Conservation (phyloP, 2,329 filamentous ascomycete genomes). For the Ceratocystis cubensis region DNA sequence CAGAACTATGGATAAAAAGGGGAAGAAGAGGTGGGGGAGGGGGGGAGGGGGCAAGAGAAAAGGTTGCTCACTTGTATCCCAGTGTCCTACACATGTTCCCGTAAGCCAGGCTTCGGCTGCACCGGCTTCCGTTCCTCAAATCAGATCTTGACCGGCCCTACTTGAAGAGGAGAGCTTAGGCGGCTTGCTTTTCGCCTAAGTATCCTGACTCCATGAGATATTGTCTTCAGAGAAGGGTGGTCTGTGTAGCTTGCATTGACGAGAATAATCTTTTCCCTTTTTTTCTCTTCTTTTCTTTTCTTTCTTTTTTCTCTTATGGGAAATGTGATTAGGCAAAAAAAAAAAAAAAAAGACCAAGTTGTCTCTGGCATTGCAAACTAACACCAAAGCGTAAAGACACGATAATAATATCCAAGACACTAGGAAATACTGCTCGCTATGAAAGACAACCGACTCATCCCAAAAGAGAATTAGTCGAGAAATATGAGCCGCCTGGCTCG, state of each 20-base stretch:
- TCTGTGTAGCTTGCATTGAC: not conserved
- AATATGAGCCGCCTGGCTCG: not conserved
- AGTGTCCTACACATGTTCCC: slow-evolving; percentile 2
- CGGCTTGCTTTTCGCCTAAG: slow-evolving; percentile 4
- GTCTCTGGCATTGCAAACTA: not conserved
- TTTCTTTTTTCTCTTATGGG: not conserved
- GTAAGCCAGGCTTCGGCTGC: not conserved
- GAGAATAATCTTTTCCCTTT: not conserved
- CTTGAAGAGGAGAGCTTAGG: not conserved
- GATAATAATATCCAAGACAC: not conserved
- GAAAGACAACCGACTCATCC: not conserved
- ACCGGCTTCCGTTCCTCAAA: slow-evolving; percentile 5
- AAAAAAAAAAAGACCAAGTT: not conserved
- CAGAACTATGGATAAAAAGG: not conserved
- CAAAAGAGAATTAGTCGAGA: slow-evolving; percentile 2
- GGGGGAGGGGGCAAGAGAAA: not conserved
- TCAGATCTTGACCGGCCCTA: not conserved
- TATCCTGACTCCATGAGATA: not conserved
- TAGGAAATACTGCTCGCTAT: slow-evolving; percentile 5
- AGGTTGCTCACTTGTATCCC: not conserved
- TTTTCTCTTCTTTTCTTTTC: not conserved
- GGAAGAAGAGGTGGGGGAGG: not conserved
- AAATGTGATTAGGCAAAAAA: not conserved
- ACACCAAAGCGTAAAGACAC: not conserved
- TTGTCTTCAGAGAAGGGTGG: not conserved